Base-by-base conservation (phyloP, 2,329 filamentous ascomycete species). In the Paecilomyces sp. region DNA sequence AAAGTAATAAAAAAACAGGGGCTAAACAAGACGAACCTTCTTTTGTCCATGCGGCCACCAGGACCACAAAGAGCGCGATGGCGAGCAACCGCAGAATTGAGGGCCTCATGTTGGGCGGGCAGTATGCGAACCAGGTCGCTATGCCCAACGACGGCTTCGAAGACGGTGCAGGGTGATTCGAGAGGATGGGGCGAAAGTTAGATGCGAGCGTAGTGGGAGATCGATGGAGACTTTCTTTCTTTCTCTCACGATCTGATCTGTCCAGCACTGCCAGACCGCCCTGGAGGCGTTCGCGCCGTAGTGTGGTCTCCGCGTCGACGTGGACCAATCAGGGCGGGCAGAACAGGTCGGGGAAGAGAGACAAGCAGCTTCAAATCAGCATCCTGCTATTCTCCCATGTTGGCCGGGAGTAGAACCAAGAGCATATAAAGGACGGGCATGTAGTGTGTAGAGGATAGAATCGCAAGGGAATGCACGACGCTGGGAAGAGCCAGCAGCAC, bases 41-140 rank as follows among this genome's bases (percentile, higher is more conserved):
- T 77, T 94, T 94, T 60, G 85, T 86, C 91, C 92, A 96, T 54
- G 90, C 90, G 56, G 86, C 84, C 61, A 84, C 84, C 63, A 92
- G 76, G 47, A 86, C 84, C 65, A 91, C 77, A 67, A 88, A 77
- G 78, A 85, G 85, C 74, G 90, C 77, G 61, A 93, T 82, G 74
- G 90, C 81, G 66, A 93, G 70, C 57, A 88, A 82, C 67, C 90
- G 78, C 66, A 87, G 78, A 62, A 76, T 70, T 60, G 85, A 80
- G 67, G 86, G 77, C 83, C 83, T 92, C 91, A 95, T 95, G 67
- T 77, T 86, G 70, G 60, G 60, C 59, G 54, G 58, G 55, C 54
- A 58, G 58, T 52, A 55, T 59, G 54, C 62, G 65, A 55, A 67
- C n/a, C 0, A 22, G 18, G 56, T 52, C 47, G 56, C 28, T 25